phyloP scores from a whole-genome alignment of 2,329 filamentous ascomycete genomes.

The Ceratocystis lukuohia region DNA sequence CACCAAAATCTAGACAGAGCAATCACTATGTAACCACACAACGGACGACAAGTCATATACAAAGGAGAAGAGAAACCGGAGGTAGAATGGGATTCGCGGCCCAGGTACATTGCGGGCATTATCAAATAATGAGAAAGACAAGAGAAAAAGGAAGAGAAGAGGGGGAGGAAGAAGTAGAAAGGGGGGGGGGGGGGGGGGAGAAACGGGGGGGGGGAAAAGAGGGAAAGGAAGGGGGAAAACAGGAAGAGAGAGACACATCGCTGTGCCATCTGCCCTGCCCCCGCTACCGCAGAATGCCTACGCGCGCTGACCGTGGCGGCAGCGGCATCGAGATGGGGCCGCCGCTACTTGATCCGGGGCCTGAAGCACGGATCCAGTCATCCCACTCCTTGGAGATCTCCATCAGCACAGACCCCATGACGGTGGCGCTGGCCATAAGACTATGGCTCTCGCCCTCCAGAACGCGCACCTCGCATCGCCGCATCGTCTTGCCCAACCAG shows the following conservation, averaged over 20 bases:
- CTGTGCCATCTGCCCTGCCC: not conserved
- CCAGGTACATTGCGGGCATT: not conserved
- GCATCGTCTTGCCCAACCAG: slow-evolving; percentile 92
- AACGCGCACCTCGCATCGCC: slow-evolving; percentile 78
- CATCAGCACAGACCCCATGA: slow-evolving; percentile 89
- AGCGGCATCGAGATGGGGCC: not conserved
- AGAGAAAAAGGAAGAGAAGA: not conserved
- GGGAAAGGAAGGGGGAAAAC: no score
- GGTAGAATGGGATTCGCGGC: not conserved
- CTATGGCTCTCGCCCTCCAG: slow-evolving; percentile 88
- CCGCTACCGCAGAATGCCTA: not conserved
- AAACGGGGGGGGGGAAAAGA: no score
- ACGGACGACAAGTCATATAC: not conserved
- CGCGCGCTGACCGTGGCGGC: not conserved
- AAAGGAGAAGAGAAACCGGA: not conserved
- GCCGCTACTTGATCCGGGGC: slow-evolving; percentile 19
- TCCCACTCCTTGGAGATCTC: slow-evolving; percentile 94
- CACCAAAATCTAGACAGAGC: not conserved
- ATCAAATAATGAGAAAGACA: not conserved
- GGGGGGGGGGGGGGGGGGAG: no score
- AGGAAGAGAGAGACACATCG: not conserved
- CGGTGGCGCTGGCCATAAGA: slow-evolving; percentile 81
- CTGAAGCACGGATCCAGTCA: slow-evolving; percentile 59
- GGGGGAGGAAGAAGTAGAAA: no score
- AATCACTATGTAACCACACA: not conserved